phyloP scores from a whole-genome alignment of 2,329 filamentous ascomycete genomes.

The Aspergillus fumigatiaffinis region DNA sequence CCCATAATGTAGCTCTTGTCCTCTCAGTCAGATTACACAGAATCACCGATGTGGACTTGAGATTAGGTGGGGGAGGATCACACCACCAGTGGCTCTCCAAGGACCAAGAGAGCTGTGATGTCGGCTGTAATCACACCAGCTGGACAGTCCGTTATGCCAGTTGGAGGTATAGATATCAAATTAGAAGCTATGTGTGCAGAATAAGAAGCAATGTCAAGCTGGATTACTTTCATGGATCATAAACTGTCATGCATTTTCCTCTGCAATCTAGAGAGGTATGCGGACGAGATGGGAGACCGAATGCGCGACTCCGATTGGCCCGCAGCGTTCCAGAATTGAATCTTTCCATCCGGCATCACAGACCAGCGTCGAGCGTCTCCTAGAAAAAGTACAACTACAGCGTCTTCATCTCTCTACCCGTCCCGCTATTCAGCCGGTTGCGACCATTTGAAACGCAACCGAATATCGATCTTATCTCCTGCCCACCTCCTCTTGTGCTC shows the following conservation, averaged over 20 bases:
- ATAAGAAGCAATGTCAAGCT: background rate
- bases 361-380: background rate
- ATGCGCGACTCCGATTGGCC: conserved; percentile 33
- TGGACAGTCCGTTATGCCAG: background rate
- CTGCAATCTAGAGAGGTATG: background rate
- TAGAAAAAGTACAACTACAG: background rate
- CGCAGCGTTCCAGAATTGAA: conserved; percentile 25
- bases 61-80: background rate
- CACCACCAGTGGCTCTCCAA: background rate
- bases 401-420: background rate
- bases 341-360: conserved; percentile 20
- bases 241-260: background rate
- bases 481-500: background rate
- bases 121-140: background rate
- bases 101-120: background rate
- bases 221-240: background rate
- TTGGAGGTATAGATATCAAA: background rate
- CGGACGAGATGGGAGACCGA: conserved; percentile 18
- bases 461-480: background rate
- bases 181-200: background rate
- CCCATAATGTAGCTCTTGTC: conserved; percentile 51
- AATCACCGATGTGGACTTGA: background rate
- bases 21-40: background rate
- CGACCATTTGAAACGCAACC: background rate
- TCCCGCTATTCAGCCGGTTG: background rate